Conservation (phyloP, 108 stramenopile species). For the Nitzschia putrida region DNA sequence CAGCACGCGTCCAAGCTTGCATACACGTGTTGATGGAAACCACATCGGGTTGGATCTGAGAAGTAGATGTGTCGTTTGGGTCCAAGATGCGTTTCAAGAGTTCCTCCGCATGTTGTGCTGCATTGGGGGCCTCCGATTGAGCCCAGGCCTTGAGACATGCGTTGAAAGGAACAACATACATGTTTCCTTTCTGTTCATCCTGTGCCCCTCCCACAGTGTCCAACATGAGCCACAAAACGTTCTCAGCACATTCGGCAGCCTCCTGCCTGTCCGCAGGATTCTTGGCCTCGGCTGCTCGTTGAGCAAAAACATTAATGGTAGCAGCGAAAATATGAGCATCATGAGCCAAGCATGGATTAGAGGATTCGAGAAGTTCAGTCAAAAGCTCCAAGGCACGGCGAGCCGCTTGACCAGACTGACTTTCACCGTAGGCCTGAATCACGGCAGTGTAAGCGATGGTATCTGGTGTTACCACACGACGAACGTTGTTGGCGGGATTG, state of each 20-base stretch:
- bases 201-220: conserved; percentile 12
- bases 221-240: conserved; percentile 43
- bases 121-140: conserved; percentile 22
- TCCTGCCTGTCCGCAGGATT: conserved; percentile 22
- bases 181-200: conserved; percentile 1
- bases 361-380: conserved; percentile 30
- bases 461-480: conserved; percentile 52
- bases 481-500: conserved; percentile 25
- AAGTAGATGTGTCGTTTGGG: conserved; percentile 7
- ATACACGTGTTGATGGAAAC: conserved; percentile 51
- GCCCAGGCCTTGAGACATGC: conserved; percentile 50
- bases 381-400: conserved; percentile 33
- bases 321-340: conserved; percentile 28
- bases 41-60: conserved; percentile 17
- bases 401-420: conserved; percentile 20
- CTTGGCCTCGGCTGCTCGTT: conserved; percentile 27
- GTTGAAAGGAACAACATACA: conserved; percentile 44
- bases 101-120: conserved; percentile 37
- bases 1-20: conserved; percentile 43
- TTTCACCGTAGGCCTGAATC: conserved; percentile 42
- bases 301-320: conserved; percentile 39
- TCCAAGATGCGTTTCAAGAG: conserved; percentile 43
- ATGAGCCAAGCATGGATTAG: conserved; percentile 16
- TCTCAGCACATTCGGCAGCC: conserved; percentile 48
- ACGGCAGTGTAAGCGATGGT: conserved; percentile 42